Conservation (phyloP, 2,329 filamentous ascomycete species). For the Xylariomycetidae sp. region DNA sequence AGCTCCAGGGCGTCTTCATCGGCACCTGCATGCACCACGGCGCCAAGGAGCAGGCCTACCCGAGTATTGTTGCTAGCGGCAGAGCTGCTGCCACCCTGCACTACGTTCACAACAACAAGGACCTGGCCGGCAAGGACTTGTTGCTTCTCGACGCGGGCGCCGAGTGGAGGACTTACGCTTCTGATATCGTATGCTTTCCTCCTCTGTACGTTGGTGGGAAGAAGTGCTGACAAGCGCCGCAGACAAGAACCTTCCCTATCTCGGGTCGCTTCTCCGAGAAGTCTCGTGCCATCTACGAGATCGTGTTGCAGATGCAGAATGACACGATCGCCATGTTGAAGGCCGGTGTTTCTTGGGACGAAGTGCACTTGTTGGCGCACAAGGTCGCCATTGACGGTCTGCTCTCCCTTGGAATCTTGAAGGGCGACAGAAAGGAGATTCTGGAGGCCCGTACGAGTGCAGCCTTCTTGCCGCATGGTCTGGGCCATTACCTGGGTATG, state of each 20-base stretch:
- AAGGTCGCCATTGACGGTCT: conserved; percentile 76
- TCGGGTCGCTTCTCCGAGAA: conserved; percentile 64
- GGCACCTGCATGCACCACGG: conserved; percentile 69
- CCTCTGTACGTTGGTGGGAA: not conserved
- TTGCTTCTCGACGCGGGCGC: conserved; percentile 79
- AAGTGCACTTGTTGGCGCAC: conserved; percentile 75
- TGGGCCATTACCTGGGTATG: conserved; percentile 88
- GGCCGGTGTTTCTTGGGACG: conserved; percentile 72
- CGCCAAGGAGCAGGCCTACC: conserved; percentile 79
- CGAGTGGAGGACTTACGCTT: conserved; percentile 68
- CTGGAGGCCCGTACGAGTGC: conserved; percentile 73
- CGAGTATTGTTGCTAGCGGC: conserved; percentile 77
- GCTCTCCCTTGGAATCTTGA: conserved; percentile 67
- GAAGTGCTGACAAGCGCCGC: conserved; percentile 12
- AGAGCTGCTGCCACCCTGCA: conserved; percentile 79
- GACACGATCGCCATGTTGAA: conserved; percentile 68
- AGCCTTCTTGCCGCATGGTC: conserved; percentile 86
- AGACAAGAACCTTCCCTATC: conserved; percentile 85
- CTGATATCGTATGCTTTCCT: conserved; percentile 49
- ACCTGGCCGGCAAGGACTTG: conserved; percentile 65
- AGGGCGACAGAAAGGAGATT: conserved; percentile 63
- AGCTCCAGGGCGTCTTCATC: conserved; percentile 77
- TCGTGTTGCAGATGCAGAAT: conserved; percentile 82
- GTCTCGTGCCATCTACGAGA: conserved; percentile 68
- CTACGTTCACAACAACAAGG: conserved; percentile 74